phyloP scores from a whole-genome alignment of 139 green algal species.

The Volvox africanus region DNA sequence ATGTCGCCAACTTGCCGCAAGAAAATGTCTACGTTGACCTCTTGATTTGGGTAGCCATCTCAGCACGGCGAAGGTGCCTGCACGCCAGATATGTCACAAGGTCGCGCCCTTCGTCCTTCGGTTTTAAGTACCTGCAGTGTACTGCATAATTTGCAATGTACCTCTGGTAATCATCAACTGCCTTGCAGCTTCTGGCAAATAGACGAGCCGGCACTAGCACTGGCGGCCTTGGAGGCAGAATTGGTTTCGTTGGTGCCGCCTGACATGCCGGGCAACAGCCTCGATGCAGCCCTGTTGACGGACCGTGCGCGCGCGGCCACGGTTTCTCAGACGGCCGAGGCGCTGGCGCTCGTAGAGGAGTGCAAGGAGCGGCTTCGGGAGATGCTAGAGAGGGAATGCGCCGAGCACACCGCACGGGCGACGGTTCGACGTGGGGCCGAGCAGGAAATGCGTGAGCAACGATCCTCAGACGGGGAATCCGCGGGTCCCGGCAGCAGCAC shows the following conservation, averaged over 20 bases:
- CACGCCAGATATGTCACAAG: too few species aligned
- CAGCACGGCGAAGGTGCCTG: too few species aligned
- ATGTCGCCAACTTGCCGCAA: too few species aligned
- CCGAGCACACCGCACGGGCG: conserved; percentile 52
- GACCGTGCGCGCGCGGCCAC: not conserved
- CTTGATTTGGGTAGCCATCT: too few species aligned
- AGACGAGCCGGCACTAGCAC: conserved; percentile 42
- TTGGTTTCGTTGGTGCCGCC: conserved; percentile 45
- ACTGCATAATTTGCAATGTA: too few species aligned
- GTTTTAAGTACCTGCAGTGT: too few species aligned
- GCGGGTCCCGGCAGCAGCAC: not conserved
- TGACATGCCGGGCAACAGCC: not conserved
- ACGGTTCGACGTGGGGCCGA: not conserved
- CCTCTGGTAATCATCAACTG: too few species aligned
- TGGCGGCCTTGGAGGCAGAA: conserved; percentile 58
- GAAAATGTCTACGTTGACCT: too few species aligned
- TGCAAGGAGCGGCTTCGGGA: conserved; percentile 56
- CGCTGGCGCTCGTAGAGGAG: not conserved
- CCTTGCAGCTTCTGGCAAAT: conserved; percentile 47
- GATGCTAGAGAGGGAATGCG: conserved; percentile 74
- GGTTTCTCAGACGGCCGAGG: not conserved
- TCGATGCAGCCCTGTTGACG: not conserved
- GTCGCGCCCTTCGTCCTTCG: too few species aligned
- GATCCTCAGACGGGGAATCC: not conserved
- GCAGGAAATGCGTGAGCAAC: not conserved